Percentiles rank a stretch among this genome's conserved stretches.
Evolutionary conservation across 2,329 filamentous ascomycete species (phyloP).

Genomic region (Penicillium paneum): DNA sequence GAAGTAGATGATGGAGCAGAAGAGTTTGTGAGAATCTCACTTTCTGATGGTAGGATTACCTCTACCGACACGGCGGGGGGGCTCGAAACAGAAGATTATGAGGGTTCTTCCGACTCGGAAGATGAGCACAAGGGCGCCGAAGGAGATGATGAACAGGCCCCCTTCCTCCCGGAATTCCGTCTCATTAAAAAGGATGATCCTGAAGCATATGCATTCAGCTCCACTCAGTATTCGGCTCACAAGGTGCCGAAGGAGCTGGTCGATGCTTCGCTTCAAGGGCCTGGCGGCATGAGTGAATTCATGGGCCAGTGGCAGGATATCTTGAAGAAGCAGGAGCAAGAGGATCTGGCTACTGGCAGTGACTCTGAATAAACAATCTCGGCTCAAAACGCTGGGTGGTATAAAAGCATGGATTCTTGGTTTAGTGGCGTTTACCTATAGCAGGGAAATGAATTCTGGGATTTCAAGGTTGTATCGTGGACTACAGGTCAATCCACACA

Average conservation of each 20-base stretch:
- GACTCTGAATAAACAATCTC: slow-evolving; percentile 25
- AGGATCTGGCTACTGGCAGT: slow-evolving; percentile 36
- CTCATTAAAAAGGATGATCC: slow-evolving; percentile 81
- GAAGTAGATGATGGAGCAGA: slow-evolving; percentile 30
- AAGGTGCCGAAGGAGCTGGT: slow-evolving; percentile 94
- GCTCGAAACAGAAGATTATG: slow-evolving; percentile 29
- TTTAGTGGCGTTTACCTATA: slow-evolving; percentile 13
- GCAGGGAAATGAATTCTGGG: neutral
- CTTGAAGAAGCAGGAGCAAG: slow-evolving; percentile 42
- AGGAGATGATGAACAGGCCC: slow-evolving; percentile 49
- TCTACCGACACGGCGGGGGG: slow-evolving; percentile 21
- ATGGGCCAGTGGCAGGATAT: slow-evolving; percentile 69
- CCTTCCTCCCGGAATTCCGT: slow-evolving; percentile 71
- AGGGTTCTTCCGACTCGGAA: slow-evolving; percentile 25
- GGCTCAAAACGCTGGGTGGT: neutral
- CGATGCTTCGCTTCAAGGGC: slow-evolving; percentile 61
- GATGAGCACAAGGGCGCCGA: slow-evolving; percentile 48
- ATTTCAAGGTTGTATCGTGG: neutral
- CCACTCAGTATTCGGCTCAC: slow-evolving; percentile 87
- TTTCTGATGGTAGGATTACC: slow-evolving; percentile 24
- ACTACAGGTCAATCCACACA: neutral
- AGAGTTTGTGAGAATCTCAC: slow-evolving; percentile 36
- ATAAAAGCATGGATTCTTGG: slow-evolving; percentile 1
- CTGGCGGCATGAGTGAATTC: slow-evolving; percentile 78
- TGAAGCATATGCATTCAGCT: slow-evolving; percentile 80